Percentiles rank a stretch among this genome's conserved stretches.
These are phyloP conservation scores for Parietaria judaica DNA, from an alignment of 306 rosid genomes.

Conservation along the genomic window DNA sequence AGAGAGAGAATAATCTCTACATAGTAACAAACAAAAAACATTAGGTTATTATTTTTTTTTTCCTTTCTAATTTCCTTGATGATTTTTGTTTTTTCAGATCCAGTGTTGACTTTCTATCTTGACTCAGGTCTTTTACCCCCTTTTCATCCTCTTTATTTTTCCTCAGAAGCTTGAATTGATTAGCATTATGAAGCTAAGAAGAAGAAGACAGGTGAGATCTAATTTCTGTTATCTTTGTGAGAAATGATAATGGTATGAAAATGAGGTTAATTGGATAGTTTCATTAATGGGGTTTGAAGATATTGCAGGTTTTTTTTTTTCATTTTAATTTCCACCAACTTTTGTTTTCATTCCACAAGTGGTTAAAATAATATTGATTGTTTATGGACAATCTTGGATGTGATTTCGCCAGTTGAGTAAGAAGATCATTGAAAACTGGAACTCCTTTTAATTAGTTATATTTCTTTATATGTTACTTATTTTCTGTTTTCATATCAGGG, in stretches of 20 bases:
- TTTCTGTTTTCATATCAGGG: background rate
- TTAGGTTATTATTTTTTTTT: no score
- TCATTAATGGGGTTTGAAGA: constrained; percentile 4
- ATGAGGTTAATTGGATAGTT: background rate
- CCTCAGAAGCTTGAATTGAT: no score
- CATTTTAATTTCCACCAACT: background rate
- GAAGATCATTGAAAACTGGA: constrained; percentile 39
- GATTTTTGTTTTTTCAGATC: no score
- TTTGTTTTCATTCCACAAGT: constrained; percentile 8
- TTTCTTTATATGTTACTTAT: background rate
- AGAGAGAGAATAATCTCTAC: constrained; percentile 3
- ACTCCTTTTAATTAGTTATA: constrained; percentile 4
- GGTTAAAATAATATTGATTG: constrained; percentile 11
- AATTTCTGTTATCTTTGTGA: no score
- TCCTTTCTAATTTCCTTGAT: no score
- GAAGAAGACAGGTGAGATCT: no score
- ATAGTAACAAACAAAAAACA: no score
- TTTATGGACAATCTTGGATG: constrained; percentile 27
- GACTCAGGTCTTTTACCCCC: no score
- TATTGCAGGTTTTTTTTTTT: constrained; percentile 1
- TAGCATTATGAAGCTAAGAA: no score
- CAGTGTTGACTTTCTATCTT: no score
- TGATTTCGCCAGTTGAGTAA: constrained; percentile 28
- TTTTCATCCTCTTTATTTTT: no score
- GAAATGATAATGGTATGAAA: background rate